Evolutionary conservation across 805 yeast genomes (phyloP), one percentile per base, ranked within the genome.

Genomic region (Cephaloascus fragrans): DNA sequence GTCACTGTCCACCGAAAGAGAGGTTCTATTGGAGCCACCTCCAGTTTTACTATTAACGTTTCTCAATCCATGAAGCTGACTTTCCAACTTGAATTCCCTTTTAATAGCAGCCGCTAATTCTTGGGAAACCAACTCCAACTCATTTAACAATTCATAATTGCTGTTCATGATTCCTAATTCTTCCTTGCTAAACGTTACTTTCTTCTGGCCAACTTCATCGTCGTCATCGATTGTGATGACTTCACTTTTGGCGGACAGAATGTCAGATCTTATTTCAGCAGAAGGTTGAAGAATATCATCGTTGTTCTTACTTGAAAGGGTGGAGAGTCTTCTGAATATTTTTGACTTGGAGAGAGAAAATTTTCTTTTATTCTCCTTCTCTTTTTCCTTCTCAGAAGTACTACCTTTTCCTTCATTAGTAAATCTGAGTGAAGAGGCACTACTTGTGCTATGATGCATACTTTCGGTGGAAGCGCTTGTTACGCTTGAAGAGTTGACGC

Each of bases 21-120:
- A 18, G 3, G 37, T 33, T 15, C 3, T 26, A 19, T 32, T 26
- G n/a, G 12, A 10, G 18, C 20, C 28, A 10, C 29, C 3, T 14
- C 15, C n/a, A 1, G 36, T 3, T n/a, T 5, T 4, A 26, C 19
- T 19, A 15, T 26, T 18, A 18, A 26, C 41, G 10, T 34, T 17
- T 5, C 32, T 14, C 53, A 53, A 35, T 57, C 57, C 32, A 26
- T 9, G 29, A 19, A 75, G 40, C 34, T 59, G 64, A 37, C 62
- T 61, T 48, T 80, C 88, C 35, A 83, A 52, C 16, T 63, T 53
- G n/a, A 82, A 62, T 52, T 84, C 94, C 32, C 93, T 62, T 39
- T 75, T 71, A 35, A 83, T 80, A 0, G 89, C 78, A 18, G 75
- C 75, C 0, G 88, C 89, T 37, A 84, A 62, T 49, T 83, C 94